These are phyloP conservation scores for Litchi chinensis DNA, from an alignment of 345 rosid species.

Conservation along the genomic window DNA sequence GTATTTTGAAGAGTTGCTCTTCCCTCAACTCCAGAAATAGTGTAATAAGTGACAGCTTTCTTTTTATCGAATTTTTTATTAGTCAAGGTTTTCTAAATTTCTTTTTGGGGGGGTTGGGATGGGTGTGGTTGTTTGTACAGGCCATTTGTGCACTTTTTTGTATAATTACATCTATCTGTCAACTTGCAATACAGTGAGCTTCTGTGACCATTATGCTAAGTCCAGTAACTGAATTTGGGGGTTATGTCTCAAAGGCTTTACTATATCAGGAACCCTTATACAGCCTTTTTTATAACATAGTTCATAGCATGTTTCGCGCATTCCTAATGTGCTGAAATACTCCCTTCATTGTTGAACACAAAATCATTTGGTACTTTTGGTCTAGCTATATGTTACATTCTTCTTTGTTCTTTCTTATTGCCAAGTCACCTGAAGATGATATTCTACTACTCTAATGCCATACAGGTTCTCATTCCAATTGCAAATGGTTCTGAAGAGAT, in stretches of 20 bases:
- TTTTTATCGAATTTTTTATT: not conserved
- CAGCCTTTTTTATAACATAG: not conserved
- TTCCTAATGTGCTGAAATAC: not conserved
- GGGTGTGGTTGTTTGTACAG: not conserved
- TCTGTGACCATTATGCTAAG: not conserved
- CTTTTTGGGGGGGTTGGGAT: too few relatives aligned
- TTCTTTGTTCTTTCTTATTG: not conserved
- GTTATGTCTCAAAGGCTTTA: not conserved
- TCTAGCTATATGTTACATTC: not conserved
- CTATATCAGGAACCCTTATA: not conserved
- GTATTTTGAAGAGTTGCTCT: not conserved
- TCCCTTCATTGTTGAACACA: not conserved
- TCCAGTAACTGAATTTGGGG: not conserved
- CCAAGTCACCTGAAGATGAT: conserved; percentile 5
- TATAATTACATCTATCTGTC: not conserved
- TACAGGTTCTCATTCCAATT: conserved; percentile 80
- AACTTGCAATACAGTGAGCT: not conserved
- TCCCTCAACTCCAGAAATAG: not conserved
- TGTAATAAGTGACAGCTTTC: not conserved
- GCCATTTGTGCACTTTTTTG: not conserved
- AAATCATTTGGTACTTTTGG: not conserved
- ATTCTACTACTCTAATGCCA: conserved; percentile 21
- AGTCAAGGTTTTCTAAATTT: too few relatives aligned
- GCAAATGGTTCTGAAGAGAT: conserved; percentile 87
- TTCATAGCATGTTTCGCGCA: not conserved